Evolutionary conservation across 371 early-diverging fungal species (phyloP).

Genomic region (Lichtheimia ornata): DNA sequence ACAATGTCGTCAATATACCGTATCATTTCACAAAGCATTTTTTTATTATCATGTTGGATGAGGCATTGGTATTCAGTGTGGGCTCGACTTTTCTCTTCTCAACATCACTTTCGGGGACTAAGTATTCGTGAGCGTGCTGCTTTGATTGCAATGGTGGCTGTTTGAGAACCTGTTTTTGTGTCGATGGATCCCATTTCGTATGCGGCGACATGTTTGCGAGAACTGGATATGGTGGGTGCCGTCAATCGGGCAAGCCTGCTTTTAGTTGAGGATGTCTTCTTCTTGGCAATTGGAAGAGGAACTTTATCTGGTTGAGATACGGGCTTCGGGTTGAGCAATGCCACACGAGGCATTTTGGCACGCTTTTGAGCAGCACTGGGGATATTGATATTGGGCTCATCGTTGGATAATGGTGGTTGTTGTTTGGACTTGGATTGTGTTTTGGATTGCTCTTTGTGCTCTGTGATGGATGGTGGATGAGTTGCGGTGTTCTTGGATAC

Average conservation of each 20-base stretch:
- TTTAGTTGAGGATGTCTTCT: not conserved
- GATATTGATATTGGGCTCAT: too few relatives aligned
- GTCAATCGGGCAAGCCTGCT: slow-evolving; percentile 18
- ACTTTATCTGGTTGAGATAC: too few relatives aligned
- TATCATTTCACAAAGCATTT: too few relatives aligned
- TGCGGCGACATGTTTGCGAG: slow-evolving; percentile 11
- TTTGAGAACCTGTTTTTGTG: not conserved
- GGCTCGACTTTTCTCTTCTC: too few relatives aligned
- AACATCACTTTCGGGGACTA: too few relatives aligned
- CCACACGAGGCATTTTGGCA: not conserved
- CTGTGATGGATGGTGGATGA: not conserved
- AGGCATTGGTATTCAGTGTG: too few relatives aligned
- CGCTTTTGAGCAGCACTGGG: not conserved
- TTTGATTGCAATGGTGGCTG: slow-evolving; percentile 15
- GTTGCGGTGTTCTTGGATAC: not conserved
- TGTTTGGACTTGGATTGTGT: too few relatives aligned
- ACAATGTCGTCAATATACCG: too few relatives aligned
- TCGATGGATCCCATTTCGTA: not conserved
- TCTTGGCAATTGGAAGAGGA: slow-evolving; percentile 1
- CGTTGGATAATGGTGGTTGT: too few relatives aligned
- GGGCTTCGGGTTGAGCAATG: too few relatives aligned
- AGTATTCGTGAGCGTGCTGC: slow-evolving; percentile 9
- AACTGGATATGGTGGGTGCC: slow-evolving; percentile 21
- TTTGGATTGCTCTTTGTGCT: slow-evolving; percentile 1
- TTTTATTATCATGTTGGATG: too few relatives aligned